Evolutionary conservation across 257 asterid genomes (phyloP).

Genomic region (Nicotiana noctiflora): DNA sequence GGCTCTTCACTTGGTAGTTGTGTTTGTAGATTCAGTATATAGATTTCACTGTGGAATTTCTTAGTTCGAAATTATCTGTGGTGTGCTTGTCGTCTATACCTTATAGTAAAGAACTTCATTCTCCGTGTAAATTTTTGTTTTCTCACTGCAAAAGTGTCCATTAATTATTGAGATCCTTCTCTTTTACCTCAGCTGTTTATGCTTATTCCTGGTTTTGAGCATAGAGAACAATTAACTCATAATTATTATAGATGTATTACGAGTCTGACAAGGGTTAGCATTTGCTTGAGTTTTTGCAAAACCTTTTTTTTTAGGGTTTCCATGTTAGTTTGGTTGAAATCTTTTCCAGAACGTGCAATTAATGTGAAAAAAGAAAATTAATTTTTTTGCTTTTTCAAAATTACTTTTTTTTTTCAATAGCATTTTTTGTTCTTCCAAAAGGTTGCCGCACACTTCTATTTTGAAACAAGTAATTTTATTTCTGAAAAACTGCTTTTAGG

Average conservation of each 20-base stretch:
- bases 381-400: no score
- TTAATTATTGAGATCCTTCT: neutral
- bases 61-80: neutral
- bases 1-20: conserved; percentile 1
- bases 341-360: no score
- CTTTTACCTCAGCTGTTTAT: neutral
- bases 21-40: conserved; percentile 1
- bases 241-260: no score
- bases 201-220: neutral
- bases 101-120: neutral
- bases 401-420: no score
- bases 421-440: no score
- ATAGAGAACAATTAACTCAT: neutral
- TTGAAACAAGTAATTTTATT: no score
- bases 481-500: no score
- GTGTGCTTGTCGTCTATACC: neutral
- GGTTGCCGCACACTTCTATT: no score
- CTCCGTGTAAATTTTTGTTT: neutral
- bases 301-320: neutral
- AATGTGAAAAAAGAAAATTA: no score
- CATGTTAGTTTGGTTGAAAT: no score
- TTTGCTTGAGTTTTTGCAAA: neutral
- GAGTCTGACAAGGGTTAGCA: no score
- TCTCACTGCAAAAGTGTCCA: neutral
- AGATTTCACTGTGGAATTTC: neutral